Conservation (phyloP, 2,329 filamentous ascomycete species). For the Cladophialophora bantiana region DNA sequence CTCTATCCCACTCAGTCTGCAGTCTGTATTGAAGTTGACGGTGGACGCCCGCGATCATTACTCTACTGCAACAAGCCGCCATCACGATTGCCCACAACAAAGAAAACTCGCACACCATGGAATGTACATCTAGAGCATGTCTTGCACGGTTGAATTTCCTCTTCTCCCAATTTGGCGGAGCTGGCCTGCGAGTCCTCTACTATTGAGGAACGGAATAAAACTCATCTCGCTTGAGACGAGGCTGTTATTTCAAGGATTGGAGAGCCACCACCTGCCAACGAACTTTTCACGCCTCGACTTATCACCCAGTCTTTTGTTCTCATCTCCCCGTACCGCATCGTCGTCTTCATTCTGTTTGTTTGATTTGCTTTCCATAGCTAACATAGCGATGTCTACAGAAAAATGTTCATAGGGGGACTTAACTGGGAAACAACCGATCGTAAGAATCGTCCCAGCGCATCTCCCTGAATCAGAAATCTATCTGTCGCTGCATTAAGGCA, state of each 20-base stretch:
- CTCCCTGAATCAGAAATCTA: conserved; percentile 8
- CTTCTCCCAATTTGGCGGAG: neutral
- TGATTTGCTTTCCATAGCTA: conserved; percentile 40
- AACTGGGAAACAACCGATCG: conserved; percentile 99
- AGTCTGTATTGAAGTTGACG: conserved; percentile 2
- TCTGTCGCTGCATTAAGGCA: neutral
- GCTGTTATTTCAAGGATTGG: neutral
- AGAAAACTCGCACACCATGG: conserved; percentile 1
- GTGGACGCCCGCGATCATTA: neutral
- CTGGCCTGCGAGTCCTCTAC: neutral
- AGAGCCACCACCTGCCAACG: neutral
- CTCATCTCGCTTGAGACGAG: neutral
- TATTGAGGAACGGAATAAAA: neutral
- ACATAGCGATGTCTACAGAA: conserved; percentile 65
- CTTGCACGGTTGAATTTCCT: neutral
- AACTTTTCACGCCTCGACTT: neutral
- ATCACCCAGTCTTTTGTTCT: neutral
- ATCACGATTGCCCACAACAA: conserved; percentile 17
- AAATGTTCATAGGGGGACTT: conserved; percentile 99
- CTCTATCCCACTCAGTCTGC: conserved; percentile 10
- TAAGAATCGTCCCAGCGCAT: conserved; percentile 60
- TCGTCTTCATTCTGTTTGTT: neutral
- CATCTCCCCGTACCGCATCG: neutral
- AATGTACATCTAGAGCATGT: conserved; percentile 1
- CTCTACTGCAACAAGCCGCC: conserved; percentile 14